Conservation (phyloP, 352 stramenopile genomes). For the Pelagophyceae sp. region DNA sequence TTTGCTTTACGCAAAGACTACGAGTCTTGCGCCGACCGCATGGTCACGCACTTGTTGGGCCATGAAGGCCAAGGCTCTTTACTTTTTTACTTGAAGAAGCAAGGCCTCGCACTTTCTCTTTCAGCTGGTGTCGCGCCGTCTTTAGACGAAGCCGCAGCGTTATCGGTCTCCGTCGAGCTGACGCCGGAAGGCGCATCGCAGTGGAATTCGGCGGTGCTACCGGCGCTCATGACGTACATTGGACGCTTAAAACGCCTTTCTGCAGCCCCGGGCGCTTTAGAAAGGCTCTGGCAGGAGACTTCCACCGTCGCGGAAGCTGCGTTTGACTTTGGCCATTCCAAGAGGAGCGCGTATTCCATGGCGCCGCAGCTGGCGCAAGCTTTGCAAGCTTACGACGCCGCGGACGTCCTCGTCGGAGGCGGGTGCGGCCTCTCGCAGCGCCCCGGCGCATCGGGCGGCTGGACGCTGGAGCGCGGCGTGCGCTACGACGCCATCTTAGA, state of each 20-base stretch:
- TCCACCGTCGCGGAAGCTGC: not conserved
- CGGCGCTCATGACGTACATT: not conserved
- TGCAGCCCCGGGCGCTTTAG: conserved; percentile 29
- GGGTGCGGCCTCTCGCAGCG: not conserved
- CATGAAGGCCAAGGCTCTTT: conserved; percentile 53
- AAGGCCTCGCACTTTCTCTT: conserved; percentile 45
- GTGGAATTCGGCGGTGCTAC: conserved; percentile 34
- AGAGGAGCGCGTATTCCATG: conserved; percentile 39
- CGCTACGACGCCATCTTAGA: not conserved
- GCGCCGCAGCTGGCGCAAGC: conserved; percentile 40
- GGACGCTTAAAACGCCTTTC: not conserved
- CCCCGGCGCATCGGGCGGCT: not conserved
- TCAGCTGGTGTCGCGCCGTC: conserved; percentile 36
- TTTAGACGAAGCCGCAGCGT: conserved; percentile 44
- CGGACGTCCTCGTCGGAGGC: conserved; percentile 29
- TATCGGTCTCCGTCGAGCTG: conserved; percentile 45
- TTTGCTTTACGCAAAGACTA: conserved; percentile 3
- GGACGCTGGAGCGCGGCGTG: not conserved
- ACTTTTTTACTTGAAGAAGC: conserved; percentile 46
- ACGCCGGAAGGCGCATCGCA: conserved; percentile 48
- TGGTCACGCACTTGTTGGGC: conserved; percentile 54
- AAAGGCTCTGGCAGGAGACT: conserved; percentile 53
- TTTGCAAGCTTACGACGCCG: conserved; percentile 42
- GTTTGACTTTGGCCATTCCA: not conserved
- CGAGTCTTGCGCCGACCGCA: conserved; percentile 43